These are phyloP conservation scores for Madurella mycetomatis DNA, from an alignment of 2,329 filamentous ascomycete species.

Conservation along the genomic window DNA sequence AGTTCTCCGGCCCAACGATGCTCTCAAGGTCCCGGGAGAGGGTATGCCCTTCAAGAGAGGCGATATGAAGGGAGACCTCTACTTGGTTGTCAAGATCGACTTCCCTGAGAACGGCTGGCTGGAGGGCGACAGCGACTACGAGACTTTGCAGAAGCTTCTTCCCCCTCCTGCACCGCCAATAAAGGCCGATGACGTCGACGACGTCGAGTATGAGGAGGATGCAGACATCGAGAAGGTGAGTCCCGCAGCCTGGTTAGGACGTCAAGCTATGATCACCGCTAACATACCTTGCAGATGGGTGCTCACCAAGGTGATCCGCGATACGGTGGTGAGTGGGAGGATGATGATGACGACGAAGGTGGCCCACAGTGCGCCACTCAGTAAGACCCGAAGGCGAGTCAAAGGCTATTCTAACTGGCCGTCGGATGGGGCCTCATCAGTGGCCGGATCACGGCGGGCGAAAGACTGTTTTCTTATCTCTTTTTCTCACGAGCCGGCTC, in stretches of 20 bases:
- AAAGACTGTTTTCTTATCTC: neutral
- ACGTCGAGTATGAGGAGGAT: slow-evolving; percentile 81
- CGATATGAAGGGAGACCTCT: slow-evolving; percentile 81
- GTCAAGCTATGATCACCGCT: neutral
- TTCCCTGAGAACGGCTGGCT: slow-evolving; percentile 89
- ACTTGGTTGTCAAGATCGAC: slow-evolving; percentile 76
- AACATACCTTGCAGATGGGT: slow-evolving; percentile 53
- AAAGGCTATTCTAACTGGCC: neutral
- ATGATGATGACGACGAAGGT: slow-evolving; percentile 59
- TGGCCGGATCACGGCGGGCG: neutral
- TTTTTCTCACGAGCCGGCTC: too few species aligned
- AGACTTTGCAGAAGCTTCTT: slow-evolving; percentile 68
- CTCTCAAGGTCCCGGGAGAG: slow-evolving; percentile 81
- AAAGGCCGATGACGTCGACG: slow-evolving; percentile 71
- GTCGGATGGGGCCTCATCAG: neutral
- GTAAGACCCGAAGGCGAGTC: slow-evolving; percentile 38
- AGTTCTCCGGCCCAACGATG: slow-evolving; percentile 75
- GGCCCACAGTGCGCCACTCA: slow-evolving; percentile 69
- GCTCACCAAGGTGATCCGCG: slow-evolving; percentile 65
- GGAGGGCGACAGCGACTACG: slow-evolving; percentile 63
- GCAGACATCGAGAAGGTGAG: slow-evolving; percentile 74
- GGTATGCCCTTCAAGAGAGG: slow-evolving; percentile 92
- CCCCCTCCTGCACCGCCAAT: slow-evolving; percentile 61
- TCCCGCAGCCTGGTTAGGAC: slow-evolving; percentile 9
- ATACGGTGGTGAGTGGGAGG: slow-evolving; percentile 63